Evolutionary conservation across 495 filamentous ascomycete species (phyloP).

Genomic region (Jackrogersella multiformis): DNA sequence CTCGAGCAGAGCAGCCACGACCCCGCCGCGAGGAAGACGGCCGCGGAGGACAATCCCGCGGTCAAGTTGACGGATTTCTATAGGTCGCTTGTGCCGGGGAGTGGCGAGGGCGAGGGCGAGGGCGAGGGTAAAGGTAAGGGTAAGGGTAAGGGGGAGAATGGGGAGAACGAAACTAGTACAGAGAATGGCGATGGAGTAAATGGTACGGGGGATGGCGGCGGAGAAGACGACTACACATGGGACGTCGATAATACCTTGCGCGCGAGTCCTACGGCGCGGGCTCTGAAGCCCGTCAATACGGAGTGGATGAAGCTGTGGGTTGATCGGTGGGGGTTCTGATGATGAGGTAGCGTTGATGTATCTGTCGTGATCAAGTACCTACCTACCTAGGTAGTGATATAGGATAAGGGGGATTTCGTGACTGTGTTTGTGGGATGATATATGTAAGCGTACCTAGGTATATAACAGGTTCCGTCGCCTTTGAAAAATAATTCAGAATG

Average conservation of each 20-base stretch:
- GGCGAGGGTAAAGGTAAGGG: too few relatives aligned
- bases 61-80: slow-evolving; percentile 44
- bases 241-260: slow-evolving; percentile 33
- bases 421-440: too few relatives aligned
- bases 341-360: not conserved
- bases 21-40: slow-evolving; percentile 11
- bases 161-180: not conserved
- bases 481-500: too few relatives aligned
- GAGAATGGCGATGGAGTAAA: not conserved
- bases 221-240: slow-evolving; percentile 25
- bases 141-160: not conserved
- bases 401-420: not conserved
- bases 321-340: slow-evolving; percentile 41
- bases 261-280: slow-evolving; percentile 40
- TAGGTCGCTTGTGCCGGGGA: slow-evolving; percentile 26
- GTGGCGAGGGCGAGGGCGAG: not conserved
- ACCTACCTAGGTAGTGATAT: not conserved
- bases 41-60: slow-evolving; percentile 34
- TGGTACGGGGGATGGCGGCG: not conserved
- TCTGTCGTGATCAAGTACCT: not conserved
- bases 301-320: slow-evolving; percentile 44
- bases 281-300: slow-evolving; percentile 33
- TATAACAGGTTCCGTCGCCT: too few relatives aligned
- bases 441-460: too few relatives aligned
- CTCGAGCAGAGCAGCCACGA: slow-evolving; percentile 39